Conservation (phyloP, 2,329 filamentous ascomycete genomes). For the Incumbomyces lentus region DNA sequence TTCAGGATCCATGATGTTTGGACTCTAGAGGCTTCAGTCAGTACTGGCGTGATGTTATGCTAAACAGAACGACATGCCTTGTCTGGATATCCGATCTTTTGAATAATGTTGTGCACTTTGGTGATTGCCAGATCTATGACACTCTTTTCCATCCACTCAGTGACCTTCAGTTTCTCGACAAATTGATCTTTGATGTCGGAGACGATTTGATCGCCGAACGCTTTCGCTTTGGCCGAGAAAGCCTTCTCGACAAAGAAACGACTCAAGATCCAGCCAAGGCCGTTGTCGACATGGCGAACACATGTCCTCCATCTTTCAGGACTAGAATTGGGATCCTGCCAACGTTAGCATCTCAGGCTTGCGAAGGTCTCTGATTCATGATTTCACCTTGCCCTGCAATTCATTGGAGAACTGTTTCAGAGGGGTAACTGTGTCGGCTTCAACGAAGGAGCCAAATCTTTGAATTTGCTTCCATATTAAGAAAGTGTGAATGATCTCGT, state of each 20-base stretch:
- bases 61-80: constrained; percentile 19
- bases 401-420: too few relatives aligned
- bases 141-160: constrained; percentile 55
- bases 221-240: constrained; percentile 53
- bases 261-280: constrained; percentile 57
- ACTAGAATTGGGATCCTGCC: constrained; percentile 46
- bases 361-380: constrained; percentile 30
- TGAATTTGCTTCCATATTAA: too few relatives aligned
- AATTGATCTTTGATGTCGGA: constrained; percentile 60
- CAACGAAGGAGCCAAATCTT: too few relatives aligned
- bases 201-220: constrained; percentile 59
- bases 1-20: constrained; percentile 50
- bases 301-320: constrained; percentile 59
- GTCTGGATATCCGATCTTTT: constrained; percentile 59
- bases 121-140: constrained; percentile 50
- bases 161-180: constrained; percentile 47
- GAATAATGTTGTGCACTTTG: constrained; percentile 56
- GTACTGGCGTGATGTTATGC: neutral
- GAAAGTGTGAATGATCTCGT: too few relatives aligned
- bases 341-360: constrained; percentile 28
- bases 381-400: too few relatives aligned
- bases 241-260: constrained; percentile 61
- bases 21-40: constrained; percentile 30
- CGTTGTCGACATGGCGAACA: constrained; percentile 46
- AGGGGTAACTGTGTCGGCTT: too few relatives aligned